Base-by-base conservation (phyloP, 2,329 filamentous ascomycete genomes). In the Scorias spongiosa region DNA sequence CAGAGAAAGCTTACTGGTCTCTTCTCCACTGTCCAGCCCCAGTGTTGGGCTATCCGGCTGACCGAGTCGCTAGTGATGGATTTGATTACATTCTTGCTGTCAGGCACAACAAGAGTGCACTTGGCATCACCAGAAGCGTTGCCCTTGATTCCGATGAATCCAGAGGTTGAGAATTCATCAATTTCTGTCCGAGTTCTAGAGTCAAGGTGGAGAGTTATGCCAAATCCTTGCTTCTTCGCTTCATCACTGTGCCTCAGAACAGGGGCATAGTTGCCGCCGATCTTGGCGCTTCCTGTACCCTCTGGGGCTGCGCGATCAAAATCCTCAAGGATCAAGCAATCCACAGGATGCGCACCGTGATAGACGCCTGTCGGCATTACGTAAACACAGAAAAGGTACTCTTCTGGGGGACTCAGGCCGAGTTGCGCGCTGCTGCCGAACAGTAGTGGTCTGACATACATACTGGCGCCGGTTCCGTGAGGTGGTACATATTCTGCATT, bases 181-280 rank as follows among this genome's bases (percentile, higher is more conserved):
- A 98, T 76, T 61, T 93, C 86, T 47, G 77, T 81, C 54, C 88
- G 76, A 9, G 76, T 84, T 57, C 80, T 79, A 61, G 84, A 91
- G 65, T 96, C 91, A 44, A 96, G 69, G 62, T 96, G 89, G 56
- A 96, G 70, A 2, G 89, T 96, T 57, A 96, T 96, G n/a, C 85
- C 88, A 58, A 76, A 96, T 29, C 89, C 89, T 47, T 85, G 75
- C 14, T 70, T 67, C 46, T 81, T 70, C 1, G 91, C 89, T 57
- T 75, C 80, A 55, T 93, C 87, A 58, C 84, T 93, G 73, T 85
- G 87, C 44, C 83, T 73, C 56, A 96, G 66, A 5, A 96, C 89
- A 2, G 89, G 89, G 9, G 88, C 89, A 60, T 96, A 96, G 67
- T 96, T 96, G 11, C 89, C 91, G 20, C 91, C 89, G 2, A 96